Percentiles rank a stretch among this genome's conserved stretches.
Evolutionary conservation across 2,329 filamentous ascomycete genomes (phyloP).

Genomic region (Pseudogymnoascus sp.): DNA sequence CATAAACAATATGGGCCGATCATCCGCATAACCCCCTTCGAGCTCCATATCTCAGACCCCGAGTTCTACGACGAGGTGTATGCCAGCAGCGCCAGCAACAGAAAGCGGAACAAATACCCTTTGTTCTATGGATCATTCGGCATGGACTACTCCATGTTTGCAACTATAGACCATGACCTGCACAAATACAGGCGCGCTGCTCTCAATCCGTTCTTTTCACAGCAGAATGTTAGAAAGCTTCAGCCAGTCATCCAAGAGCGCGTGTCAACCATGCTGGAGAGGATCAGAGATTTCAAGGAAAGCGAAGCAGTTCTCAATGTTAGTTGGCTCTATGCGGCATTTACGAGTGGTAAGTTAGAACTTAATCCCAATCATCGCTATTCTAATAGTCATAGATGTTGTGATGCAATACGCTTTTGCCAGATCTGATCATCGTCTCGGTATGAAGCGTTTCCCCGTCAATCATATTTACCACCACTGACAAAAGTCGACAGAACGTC

Average conservation of each 20-base stretch:
- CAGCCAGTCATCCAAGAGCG: constrained; percentile 17
- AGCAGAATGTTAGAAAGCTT: constrained; percentile 12
- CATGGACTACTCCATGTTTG: constrained; percentile 15
- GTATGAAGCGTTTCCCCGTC: background rate
- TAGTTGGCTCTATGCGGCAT: constrained; percentile 16
- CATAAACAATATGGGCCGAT: constrained; percentile 35
- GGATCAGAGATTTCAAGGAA: constrained; percentile 15
- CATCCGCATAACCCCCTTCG: constrained; percentile 29
- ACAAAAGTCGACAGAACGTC: constrained; percentile 9
- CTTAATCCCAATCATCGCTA: background rate
- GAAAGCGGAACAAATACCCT: constrained; percentile 13
- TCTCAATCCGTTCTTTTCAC: constrained; percentile 19
- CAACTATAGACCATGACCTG: constrained; percentile 16
- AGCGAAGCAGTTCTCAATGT: constrained; percentile 13
- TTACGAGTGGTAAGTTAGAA: constrained; percentile 12
- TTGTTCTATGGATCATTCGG: constrained; percentile 11
- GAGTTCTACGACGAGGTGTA: constrained; percentile 20
- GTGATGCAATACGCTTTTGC: constrained; percentile 27
- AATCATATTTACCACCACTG: background rate
- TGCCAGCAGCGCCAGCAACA: constrained; percentile 4
- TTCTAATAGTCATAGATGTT: constrained; percentile 19
- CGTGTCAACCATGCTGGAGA: constrained; percentile 15
- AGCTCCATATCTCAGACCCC: constrained; percentile 28
- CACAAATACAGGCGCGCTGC: constrained; percentile 17
- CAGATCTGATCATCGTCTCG: constrained; percentile 17